Conservation (phyloP, 148 eudicot genomes). For the Diospyros lotus region DNA sequence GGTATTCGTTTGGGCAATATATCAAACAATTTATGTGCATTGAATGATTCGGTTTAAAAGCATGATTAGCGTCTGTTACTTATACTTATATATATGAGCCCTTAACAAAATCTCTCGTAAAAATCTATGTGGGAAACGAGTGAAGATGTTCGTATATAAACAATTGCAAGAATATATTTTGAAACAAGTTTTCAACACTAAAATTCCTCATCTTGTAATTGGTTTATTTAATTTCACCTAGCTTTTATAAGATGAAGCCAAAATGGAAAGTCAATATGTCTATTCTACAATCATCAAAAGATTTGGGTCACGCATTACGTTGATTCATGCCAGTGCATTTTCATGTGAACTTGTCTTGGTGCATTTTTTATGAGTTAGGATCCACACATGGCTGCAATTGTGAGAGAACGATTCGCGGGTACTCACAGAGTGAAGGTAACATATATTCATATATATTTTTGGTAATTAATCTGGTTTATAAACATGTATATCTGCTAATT, state of each 20-base stretch:
- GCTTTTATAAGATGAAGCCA: too few species aligned
- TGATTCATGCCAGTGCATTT: too few species aligned
- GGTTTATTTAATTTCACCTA: too few species aligned
- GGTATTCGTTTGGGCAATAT: slow-evolving; percentile 7
- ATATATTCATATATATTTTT: slow-evolving; percentile 7
- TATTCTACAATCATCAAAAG: too few species aligned
- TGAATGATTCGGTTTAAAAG: not conserved
- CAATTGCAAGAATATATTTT: too few species aligned
- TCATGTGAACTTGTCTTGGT: not conserved
- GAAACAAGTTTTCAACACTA: too few species aligned
- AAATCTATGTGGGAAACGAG: too few species aligned
- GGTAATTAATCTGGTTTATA: not conserved
- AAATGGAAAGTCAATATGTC: too few species aligned
- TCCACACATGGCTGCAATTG: slow-evolving; percentile 81
- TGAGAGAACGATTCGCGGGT: slow-evolving; percentile 64
- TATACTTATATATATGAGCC: not conserved
- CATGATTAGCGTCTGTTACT: not conserved
- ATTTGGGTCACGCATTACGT: too few species aligned
- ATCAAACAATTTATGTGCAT: not conserved
- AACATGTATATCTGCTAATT: not conserved
- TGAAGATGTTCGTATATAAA: too few species aligned
- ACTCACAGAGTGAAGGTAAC: slow-evolving; percentile 55
- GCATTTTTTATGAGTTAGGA: slow-evolving; percentile 45
- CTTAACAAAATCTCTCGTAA: not conserved
- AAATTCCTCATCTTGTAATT: too few species aligned